Percentiles rank a stretch among this genome's conserved stretches.
phyloP scores from a whole-genome alignment of 495 filamentous ascomycete species.

The Beverwykella pulmonaria region DNA sequence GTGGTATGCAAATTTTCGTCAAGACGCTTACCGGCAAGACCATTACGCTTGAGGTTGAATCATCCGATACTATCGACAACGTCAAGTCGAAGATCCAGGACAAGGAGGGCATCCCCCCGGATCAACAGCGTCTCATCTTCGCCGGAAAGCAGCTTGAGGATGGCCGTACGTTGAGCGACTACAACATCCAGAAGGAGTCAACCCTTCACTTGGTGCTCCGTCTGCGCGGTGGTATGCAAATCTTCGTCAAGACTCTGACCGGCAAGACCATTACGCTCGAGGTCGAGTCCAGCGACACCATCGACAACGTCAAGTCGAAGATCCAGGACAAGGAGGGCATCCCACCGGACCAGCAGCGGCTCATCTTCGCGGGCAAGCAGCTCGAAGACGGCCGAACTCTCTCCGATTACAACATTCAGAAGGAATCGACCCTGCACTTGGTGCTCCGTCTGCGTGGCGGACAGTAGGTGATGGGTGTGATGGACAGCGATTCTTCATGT shows the following conservation, averaged over 20 bases:
- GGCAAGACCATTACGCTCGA: constrained; percentile 93
- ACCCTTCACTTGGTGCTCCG: constrained; percentile 97
- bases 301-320: constrained; percentile 91
- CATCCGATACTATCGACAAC: too few species aligned
- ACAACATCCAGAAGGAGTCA: constrained; percentile 99
- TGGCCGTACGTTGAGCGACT: constrained; percentile 89
- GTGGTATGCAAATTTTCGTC: constrained; percentile 62
- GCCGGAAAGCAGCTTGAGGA: constrained; percentile 95
- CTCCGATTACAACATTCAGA: too few species aligned
- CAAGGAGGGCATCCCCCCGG: too few species aligned
- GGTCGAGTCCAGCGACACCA: constrained; percentile 86
- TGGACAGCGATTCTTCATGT: constrained; percentile 15
- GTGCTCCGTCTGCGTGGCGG: constrained; percentile 47
- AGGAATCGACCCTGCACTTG: constrained; percentile 68
- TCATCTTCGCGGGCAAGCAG: too few species aligned
- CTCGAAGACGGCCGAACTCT: too few species aligned
- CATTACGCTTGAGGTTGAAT: too few species aligned
- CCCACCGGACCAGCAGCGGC: constrained; percentile 95
- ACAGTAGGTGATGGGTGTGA: constrained; percentile 50
- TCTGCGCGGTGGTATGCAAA: constrained; percentile 96
- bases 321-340: constrained; percentile 99
- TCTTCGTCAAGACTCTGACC: constrained; percentile 91
- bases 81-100: too few species aligned
- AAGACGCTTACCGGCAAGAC: too few species aligned
- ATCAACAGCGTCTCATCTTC: too few species aligned